These are phyloP conservation scores for Aspergillus quadrilineatus DNA, from an alignment of 2,329 filamentous ascomycete species.

Conservation along the genomic window DNA sequence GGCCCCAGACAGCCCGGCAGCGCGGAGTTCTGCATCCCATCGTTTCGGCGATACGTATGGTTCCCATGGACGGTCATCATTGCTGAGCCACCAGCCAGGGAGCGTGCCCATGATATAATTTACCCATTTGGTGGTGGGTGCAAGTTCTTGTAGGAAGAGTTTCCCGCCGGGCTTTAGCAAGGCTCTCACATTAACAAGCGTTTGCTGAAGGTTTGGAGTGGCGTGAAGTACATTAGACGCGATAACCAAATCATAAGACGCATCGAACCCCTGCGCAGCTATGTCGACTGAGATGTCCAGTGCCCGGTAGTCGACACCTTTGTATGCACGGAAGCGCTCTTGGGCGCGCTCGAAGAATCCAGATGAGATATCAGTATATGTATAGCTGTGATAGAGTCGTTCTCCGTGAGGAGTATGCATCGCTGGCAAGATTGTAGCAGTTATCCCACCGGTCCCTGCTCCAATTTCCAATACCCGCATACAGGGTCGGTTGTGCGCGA, in stretches of 20 bases:
- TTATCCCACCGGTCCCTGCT: slow-evolving; percentile 32
- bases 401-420: slow-evolving; percentile 1
- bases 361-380: slow-evolving; percentile 32
- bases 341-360: slow-evolving; percentile 29
- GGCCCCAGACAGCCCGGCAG: slow-evolving; percentile 22
- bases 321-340: slow-evolving; percentile 22
- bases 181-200: slow-evolving; percentile 22
- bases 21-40: slow-evolving; percentile 21
- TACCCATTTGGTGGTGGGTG: slow-evolving; percentile 8
- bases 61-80: slow-evolving; percentile 13
- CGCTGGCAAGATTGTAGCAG: slow-evolving; percentile 19
- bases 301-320: slow-evolving; percentile 28
- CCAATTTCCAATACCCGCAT: slow-evolving; percentile 30
- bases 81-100: slow-evolving; percentile 42
- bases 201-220: slow-evolving; percentile 9
- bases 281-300: slow-evolving; percentile 34
- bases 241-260: slow-evolving; percentile 35
- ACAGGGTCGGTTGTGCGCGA: slow-evolving; percentile 26
- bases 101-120: slow-evolving; percentile 27
- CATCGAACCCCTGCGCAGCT: slow-evolving; percentile 30
- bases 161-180: slow-evolving; percentile 45
- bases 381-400: slow-evolving; percentile 25
- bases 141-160: slow-evolving; percentile 47
- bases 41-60: slow-evolving; percentile 19
- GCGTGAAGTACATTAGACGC: slow-evolving; percentile 34